Percentiles rank a stretch among this genome's conserved stretches.
phyloP scores from a whole-genome alignment of 2,329 filamentous ascomycete genomes.

The Macrophomina phaseolina region DNA sequence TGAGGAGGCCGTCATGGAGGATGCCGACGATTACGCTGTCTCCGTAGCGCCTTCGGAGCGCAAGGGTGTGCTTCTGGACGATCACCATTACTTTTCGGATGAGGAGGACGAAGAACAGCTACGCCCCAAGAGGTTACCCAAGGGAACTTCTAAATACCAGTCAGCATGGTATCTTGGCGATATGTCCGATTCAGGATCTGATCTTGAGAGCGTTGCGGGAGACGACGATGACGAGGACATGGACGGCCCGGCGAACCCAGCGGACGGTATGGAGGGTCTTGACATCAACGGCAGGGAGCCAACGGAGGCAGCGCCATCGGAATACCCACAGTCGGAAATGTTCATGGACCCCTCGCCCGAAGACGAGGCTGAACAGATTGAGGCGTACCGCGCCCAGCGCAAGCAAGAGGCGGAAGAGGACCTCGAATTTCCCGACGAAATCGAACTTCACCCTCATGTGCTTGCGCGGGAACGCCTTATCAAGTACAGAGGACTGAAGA shows the following conservation, averaged over 20 bases:
- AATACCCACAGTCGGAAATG: conserved; percentile 93
- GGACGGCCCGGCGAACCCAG: conserved; percentile 65
- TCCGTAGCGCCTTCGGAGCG: conserved; percentile 56
- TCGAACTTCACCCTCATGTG: conserved; percentile 88
- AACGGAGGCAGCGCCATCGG: conserved; percentile 81
- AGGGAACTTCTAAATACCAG: conserved; percentile 93
- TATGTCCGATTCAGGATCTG: conserved; percentile 83
- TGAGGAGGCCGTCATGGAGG: conserved; percentile 81
- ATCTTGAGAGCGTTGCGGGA: conserved; percentile 64
- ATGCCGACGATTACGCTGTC: conserved; percentile 59
- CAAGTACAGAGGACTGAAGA: conserved; percentile 91
- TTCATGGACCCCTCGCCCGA: conserved; percentile 81
- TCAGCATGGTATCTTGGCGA: conserved; percentile 90
- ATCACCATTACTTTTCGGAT: conserved; percentile 97
- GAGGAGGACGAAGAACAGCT: conserved; percentile 66
- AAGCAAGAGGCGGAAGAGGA: conserved; percentile 86
- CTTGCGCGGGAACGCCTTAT: conserved; percentile 83
- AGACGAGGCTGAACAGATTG: conserved; percentile 82
- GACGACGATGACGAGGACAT: conserved; percentile 63
- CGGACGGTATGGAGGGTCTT: conserved; percentile 79
- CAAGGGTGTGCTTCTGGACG: conserved; percentile 91
- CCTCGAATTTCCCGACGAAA: conserved; percentile 94
- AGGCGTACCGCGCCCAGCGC: conserved; percentile 78
- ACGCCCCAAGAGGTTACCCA: conserved; percentile 77
- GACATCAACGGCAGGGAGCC: conserved; percentile 58